Evolutionary conservation across 768 basidiomycete genomes (phyloP), one percentile per base, ranked within the genome.

Genomic region (Lanmaoa pseudosensibilis): DNA sequence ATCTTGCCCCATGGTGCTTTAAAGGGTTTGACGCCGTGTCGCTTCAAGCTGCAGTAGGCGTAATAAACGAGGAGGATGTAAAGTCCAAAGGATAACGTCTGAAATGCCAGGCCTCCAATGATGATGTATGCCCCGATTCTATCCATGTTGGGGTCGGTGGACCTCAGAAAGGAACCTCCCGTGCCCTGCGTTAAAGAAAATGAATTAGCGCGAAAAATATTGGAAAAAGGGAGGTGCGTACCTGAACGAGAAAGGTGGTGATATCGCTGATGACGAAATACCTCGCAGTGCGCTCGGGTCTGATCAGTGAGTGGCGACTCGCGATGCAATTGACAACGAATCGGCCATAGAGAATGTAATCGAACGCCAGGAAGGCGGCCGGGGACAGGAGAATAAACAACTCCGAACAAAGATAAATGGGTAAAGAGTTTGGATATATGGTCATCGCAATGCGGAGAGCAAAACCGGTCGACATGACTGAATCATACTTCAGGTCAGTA

Each of bases 291-390:
- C 55, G 62, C 41, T 68, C 62, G 13, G 71, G 73, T 30, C 52
- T 55, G 46, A 73, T 64, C 23, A 60, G 33, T 9, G 66, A 66
- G 40, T 71, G 58, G 10, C 45, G 56, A 43, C 54, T 61, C 1
- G 62, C 54, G 15, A 64, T 54, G 9, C 61, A 69, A 13, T 41
- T 46, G 45, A 60, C 40, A 0, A 69, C 40, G 16, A 74, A 62
- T 21, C 61, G 59, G 4, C 74, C 71, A 23, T 70, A 73, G 10
- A 72, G 50, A 23, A 74, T 69, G 45, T 72, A 73, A 50, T 73
- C 65, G 39, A 70, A 74, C 16, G 74, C 72, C 19, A 74, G 57
- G 43, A 68, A 73, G 2, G 63, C 52, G 4, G 69, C 60, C 2
- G 72, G 74, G 4, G 68, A 51, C 19, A 62, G 51, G 16, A 74